Conservation (phyloP, 805 yeast genomes). For the Phaffomyces opuntiae region DNA sequence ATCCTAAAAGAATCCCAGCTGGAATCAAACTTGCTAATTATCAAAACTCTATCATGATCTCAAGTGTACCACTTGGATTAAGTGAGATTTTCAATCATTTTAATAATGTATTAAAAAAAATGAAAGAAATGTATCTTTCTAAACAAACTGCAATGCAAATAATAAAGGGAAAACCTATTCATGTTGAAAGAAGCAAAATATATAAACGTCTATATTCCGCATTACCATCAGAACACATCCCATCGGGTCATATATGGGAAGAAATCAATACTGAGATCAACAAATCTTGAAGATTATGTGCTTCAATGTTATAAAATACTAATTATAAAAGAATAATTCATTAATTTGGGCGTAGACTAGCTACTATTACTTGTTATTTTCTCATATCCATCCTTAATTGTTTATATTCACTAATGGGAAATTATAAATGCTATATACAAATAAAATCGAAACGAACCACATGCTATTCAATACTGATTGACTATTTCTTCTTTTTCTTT, state of each 20-base stretch:
- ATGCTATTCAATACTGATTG: neutral
- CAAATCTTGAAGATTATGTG: neutral
- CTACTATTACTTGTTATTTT: too few species aligned
- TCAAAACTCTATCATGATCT: slow-evolving; percentile 23
- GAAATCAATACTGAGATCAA: slow-evolving; percentile 1
- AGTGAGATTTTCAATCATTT: slow-evolving; percentile 43
- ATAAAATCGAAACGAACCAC: too few species aligned
- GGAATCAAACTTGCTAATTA: slow-evolving; percentile 35
- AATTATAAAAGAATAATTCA: neutral
- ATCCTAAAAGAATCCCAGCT: slow-evolving; percentile 62
- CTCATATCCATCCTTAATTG: too few species aligned
- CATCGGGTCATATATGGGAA: slow-evolving; percentile 1
- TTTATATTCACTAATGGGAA: neutral
- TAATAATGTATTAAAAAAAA: slow-evolving; percentile 30
- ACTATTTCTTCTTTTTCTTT: slow-evolving; percentile 33
- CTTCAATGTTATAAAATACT: neutral
- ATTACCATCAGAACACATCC: slow-evolving; percentile 32
- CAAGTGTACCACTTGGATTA: slow-evolving; percentile 39
- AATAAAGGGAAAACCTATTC: slow-evolving; percentile 36
- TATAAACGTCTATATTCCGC: slow-evolving; percentile 47
- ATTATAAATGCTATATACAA: slow-evolving; percentile 10
- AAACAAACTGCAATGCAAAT: slow-evolving; percentile 32
- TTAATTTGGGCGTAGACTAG: too few species aligned
- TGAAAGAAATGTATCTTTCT: slow-evolving; percentile 38
- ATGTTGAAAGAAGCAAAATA: slow-evolving; percentile 40